A percentile compares a stretch with the other conserved stretches of the same genome.
Conservation (phyloP, 2,329 filamentous ascomycete species). For the Curvularia sp. region DNA sequence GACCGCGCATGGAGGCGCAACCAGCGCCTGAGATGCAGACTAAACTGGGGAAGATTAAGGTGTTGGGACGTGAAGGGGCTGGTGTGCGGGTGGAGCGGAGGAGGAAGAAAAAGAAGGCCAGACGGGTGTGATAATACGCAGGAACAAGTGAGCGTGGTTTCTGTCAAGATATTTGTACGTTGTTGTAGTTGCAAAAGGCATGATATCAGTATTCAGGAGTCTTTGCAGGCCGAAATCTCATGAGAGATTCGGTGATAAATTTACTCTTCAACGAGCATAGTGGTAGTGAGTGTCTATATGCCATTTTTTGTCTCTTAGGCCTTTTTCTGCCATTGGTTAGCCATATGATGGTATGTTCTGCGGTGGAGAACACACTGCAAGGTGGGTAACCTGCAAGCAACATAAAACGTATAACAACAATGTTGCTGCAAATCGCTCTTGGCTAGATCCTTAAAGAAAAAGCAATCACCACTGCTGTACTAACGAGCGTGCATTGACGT, state of each 20-base stretch:
- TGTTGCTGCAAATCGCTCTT: neutral
- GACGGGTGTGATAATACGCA: neutral
- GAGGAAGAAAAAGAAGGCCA: neutral
- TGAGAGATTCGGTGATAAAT: too few species aligned
- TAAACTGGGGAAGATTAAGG: neutral
- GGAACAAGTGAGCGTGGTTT: too few species aligned
- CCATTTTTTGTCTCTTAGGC: too few species aligned
- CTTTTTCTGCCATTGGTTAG: neutral
- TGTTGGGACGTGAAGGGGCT: too few species aligned
- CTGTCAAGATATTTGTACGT: too few species aligned
- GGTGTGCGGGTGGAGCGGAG: neutral
- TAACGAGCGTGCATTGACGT: conserved; percentile 9
- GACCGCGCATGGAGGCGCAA: too few species aligned
- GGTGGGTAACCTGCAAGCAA: neutral
- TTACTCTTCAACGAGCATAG: too few species aligned
- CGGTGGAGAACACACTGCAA: neutral
- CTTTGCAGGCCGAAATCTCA: too few species aligned
- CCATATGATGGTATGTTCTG: neutral
- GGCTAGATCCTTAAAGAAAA: neutral
- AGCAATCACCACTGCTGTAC: conserved; percentile 10
- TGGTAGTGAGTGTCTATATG: too few species aligned
- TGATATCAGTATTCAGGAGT: too few species aligned
- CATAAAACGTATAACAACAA: neutral
- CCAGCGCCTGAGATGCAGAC: too few species aligned
- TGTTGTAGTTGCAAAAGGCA: too few species aligned